These are phyloP conservation scores for Hortaea sp. DNA, from an alignment of 2,329 filamentous ascomycete genomes.

Conservation along the genomic window DNA sequence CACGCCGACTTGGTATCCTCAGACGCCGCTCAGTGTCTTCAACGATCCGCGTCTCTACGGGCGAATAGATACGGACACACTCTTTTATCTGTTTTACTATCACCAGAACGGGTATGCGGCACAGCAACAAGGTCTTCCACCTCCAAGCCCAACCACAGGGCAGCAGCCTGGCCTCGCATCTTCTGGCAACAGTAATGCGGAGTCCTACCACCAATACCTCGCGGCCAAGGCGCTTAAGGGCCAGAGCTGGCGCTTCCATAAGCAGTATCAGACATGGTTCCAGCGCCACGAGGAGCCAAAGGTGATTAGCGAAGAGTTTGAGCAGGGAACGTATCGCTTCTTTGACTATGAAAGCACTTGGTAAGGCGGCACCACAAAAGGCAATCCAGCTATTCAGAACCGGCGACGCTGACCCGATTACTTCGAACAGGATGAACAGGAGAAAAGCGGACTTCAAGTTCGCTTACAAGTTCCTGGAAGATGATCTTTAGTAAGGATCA, in stretches of 20 bases:
- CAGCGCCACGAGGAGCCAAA: conserved; percentile 97
- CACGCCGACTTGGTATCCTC: conserved; percentile 75
- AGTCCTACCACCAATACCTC: conserved; percentile 87
- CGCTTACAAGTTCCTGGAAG: conserved; percentile 93
- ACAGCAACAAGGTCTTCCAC: neutral
- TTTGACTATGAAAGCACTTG: conserved; percentile 99
- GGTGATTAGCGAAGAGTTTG: conserved; percentile 95
- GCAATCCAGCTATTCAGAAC: too few relatives aligned
- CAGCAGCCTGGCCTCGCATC: conserved; percentile 37
- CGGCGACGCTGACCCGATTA: conserved; percentile 1
- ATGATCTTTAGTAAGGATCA: conserved; percentile 54
- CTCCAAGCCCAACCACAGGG: neutral
- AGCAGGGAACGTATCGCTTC: conserved; percentile 97
- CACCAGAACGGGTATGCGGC: conserved; percentile 65
- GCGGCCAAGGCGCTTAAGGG: conserved; percentile 95
- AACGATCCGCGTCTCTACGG: conserved; percentile 82
- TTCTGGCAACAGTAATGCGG: conserved; percentile 93
- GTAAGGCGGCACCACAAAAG: conserved; percentile 44
- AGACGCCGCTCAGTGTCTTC: conserved; percentile 83
- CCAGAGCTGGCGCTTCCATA: conserved; percentile 98
- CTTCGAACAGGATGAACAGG: conserved; percentile 76
- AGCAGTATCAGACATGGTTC: conserved; percentile 99
- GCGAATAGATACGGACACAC: conserved; percentile 84
- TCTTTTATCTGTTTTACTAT: conserved; percentile 99
- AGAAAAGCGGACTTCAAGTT: conserved; percentile 98